Conservation (phyloP, 768 basidiomycete genomes). For the Rhizopogon sp. region DNA sequence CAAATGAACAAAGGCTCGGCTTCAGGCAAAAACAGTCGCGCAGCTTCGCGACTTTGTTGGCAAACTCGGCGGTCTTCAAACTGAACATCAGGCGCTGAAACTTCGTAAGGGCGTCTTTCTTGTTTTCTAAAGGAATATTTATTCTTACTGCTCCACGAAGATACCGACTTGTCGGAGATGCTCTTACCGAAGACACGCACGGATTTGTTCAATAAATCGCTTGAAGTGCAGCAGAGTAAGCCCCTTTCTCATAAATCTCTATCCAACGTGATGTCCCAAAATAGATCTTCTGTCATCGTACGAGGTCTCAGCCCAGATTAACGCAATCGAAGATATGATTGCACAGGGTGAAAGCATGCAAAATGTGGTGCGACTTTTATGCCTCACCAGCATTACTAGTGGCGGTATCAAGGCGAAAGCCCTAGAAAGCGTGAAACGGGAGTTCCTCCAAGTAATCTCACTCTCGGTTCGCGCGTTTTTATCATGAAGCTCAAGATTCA, state of each 20-base stretch:
- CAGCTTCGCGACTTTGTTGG: conserved; percentile 95
- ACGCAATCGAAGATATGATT: conserved; percentile 88
- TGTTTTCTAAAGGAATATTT: conserved; percentile 1
- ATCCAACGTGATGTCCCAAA: conserved; percentile 2
- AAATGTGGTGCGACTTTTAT: conserved; percentile 72
- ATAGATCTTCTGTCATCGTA: conserved; percentile 93
- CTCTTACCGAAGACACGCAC: conserved; percentile 80
- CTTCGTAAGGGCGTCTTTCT: conserved; percentile 58
- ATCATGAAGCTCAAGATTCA: not conserved
- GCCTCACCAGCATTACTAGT: conserved; percentile 77
- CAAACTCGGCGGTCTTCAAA: conserved; percentile 86
- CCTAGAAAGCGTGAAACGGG: conserved; percentile 86
- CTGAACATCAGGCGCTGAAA: conserved; percentile 83
- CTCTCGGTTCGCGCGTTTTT: not conserved
- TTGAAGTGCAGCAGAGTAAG: conserved; percentile 96
- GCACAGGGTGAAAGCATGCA: conserved; percentile 82
- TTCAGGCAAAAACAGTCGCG: conserved; percentile 85
- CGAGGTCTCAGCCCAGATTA: conserved; percentile 72
- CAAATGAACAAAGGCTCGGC: conserved; percentile 50
- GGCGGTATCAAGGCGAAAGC: conserved; percentile 86
- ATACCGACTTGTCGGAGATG: conserved; percentile 92
- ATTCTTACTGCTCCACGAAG: conserved; percentile 34
- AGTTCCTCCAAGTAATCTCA: conserved; percentile 70
- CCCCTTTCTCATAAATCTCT: conserved; percentile 2
- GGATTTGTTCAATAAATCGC: conserved; percentile 83